Evolutionary conservation across 2,329 filamentous ascomycete species (phyloP), one percentile per base, ranked within the genome.

Genomic region (Dryadomyces quercus-mongolicae): DNA sequence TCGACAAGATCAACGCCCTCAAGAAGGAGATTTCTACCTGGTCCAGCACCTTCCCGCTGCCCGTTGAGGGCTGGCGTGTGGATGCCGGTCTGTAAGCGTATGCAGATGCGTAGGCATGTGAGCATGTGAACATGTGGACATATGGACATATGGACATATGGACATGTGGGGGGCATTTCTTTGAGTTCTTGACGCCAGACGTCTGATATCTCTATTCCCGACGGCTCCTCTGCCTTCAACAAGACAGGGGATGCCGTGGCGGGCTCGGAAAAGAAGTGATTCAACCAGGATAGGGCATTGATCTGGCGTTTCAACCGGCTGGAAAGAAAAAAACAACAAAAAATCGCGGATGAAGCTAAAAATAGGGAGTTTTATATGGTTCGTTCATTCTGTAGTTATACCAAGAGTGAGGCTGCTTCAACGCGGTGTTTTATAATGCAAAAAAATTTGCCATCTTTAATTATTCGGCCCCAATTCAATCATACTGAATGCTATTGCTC

Each of bases 31-130:
- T 98, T 68, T 77, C 88, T 49, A 74, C 74, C 50, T 98, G 92
- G 92, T 88, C 88, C 67, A 80, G 78, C 68, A 82, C 80, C 62
- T 98, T 96, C 86, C 93, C 93, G 66, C 86, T 98, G 59, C 93
- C 93, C 57, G 84, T 94, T 60, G 81, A 85, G 75, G 81, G 81
- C 65, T 85, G 81, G 81, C 78, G 81, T 65, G 66, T 74, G 56
- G 79, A 82, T 62, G 78, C 78, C 57, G 76, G 77, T 61, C 69
- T 81, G 64, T 82, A 78, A 75, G 56, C 36, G 1, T 21, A 20
- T 4, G n/a, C 10, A 15, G 15, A 5, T 10, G 15, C 8, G 15
- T 8, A 15, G 36, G 25, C n/a, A n/a, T n/a, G n/a, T n/a, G n/a
- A n/a, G n/a, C n/a, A n/a, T n/a, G n/a, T n/a, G n/a, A n/a, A n/a